phyloP scores from a whole-genome alignment of 441 rosid genomes.

The Hura crepitans region DNA sequence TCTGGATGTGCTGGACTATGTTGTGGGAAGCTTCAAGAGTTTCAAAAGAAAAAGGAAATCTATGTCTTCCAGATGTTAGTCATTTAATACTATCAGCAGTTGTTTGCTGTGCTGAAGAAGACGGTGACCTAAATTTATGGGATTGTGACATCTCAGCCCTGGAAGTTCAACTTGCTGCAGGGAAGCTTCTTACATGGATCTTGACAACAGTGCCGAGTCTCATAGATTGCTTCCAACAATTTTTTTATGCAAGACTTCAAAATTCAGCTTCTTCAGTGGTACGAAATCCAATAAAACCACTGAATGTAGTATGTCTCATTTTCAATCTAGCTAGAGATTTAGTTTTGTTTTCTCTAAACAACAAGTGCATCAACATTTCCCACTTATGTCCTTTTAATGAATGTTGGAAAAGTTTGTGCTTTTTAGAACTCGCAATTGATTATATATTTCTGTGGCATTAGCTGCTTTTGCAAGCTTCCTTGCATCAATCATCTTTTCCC shows the following conservation, averaged over 20 bases:
- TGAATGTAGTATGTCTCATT: conserved; percentile 9
- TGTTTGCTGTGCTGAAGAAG: conserved; percentile 50
- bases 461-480: neutral
- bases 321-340: neutral
- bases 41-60: conserved; percentile 23
- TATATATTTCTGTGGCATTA: neutral
- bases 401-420: neutral
- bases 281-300: neutral
- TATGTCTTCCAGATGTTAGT: conserved; percentile 57
- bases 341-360: neutral
- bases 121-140: conserved; percentile 48
- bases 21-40: conserved; percentile 37
- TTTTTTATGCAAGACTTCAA: conserved; percentile 51
- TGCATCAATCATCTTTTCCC: neutral
- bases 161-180: conserved; percentile 55
- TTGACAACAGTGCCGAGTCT: conserved; percentile 51
- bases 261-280: conserved; percentile 41
- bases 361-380: neutral
- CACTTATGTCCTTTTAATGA: neutral
- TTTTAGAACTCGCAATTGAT: neutral
- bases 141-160: conserved; percentile 42
- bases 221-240: conserved; percentile 54
- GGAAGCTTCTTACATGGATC: conserved; percentile 67
- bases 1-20: conserved; percentile 79
- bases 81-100: conserved; percentile 61